Evolutionary conservation across 2,329 filamentous ascomycete genomes (phyloP).

Genomic region (Arachnomyces sp.): DNA sequence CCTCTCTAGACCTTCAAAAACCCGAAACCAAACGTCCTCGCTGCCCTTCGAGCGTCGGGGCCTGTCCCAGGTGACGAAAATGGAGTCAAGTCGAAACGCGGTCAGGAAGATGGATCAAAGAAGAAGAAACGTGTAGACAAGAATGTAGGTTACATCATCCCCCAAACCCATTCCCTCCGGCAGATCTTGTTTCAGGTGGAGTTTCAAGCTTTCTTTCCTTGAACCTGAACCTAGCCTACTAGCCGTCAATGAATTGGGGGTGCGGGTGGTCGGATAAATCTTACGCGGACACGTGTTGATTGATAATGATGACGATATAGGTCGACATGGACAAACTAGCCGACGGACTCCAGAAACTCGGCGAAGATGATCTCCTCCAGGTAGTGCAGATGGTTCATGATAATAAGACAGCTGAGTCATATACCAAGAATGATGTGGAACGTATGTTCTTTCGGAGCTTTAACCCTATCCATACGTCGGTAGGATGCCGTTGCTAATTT

Average conservation of each 20-base stretch:
- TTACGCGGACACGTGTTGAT: too few relatives aligned
- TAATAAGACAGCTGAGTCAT: constrained; percentile 87
- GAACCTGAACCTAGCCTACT: constrained; percentile 3
- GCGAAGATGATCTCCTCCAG: constrained; percentile 85
- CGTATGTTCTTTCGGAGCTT: constrained; percentile 51
- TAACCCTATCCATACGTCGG: background rate
- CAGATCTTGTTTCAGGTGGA: background rate
- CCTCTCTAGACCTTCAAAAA: constrained; percentile 67
- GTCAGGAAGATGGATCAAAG: constrained; percentile 55
- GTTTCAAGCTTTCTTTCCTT: background rate
- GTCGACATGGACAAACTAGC: constrained; percentile 95
- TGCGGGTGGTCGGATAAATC: too few relatives aligned
- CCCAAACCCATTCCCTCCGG: background rate
- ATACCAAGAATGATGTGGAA: constrained; percentile 94
- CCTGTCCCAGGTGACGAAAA: constrained; percentile 68
- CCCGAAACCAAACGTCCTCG: constrained; percentile 76
- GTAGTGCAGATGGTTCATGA: constrained; percentile 98
- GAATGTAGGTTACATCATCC: constrained; percentile 46
- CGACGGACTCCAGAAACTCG: constrained; percentile 77
- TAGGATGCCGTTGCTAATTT: background rate
- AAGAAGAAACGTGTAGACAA: constrained; percentile 66
- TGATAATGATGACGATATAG: constrained; percentile 19
- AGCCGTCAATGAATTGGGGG: too few relatives aligned
- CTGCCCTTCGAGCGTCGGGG: constrained; percentile 72
- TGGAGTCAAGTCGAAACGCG: constrained; percentile 54